These are phyloP conservation scores for Suillus bovinus DNA, from an alignment of 768 basidiomycete genomes.

Conservation along the genomic window DNA sequence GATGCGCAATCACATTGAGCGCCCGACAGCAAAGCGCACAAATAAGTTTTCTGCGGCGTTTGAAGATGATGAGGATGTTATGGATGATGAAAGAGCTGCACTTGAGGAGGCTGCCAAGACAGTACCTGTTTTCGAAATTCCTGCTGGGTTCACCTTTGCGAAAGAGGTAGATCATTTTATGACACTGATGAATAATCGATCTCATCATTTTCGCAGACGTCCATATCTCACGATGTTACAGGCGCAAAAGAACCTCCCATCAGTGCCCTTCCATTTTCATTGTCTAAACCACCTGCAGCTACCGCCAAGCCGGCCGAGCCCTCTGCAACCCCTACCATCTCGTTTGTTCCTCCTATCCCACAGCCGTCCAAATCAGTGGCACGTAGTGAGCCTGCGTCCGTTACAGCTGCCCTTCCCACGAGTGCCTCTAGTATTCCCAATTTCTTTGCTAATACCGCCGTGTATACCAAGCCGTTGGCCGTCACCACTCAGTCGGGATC, in stretches of 20 bases:
- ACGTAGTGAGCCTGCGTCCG: slow-evolving; percentile 18
- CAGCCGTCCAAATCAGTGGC: slow-evolving; percentile 19
- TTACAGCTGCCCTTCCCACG: slow-evolving; percentile 12
- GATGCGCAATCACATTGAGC: slow-evolving; percentile 59
- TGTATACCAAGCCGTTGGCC: slow-evolving; percentile 40
- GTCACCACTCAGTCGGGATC: slow-evolving; percentile 17
- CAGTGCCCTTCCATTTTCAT: slow-evolving; percentile 61
- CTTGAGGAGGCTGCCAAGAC: slow-evolving; percentile 58
- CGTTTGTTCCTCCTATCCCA: slow-evolving; percentile 27
- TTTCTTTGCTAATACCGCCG: slow-evolving; percentile 60
- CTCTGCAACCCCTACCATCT: slow-evolving; percentile 19
- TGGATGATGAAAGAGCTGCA: slow-evolving; percentile 40
- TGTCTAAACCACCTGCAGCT: slow-evolving; percentile 39
- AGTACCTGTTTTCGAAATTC: slow-evolving; percentile 57
- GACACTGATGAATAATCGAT: neutral
- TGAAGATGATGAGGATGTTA: slow-evolving; percentile 48
- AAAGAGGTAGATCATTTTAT: slow-evolving; percentile 48
- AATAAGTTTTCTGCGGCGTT: slow-evolving; percentile 69
- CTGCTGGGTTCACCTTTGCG: slow-evolving; percentile 67
- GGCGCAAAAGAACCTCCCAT: slow-evolving; percentile 69
- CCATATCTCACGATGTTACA: slow-evolving; percentile 40
- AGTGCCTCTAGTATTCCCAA: slow-evolving; percentile 47
- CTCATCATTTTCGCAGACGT: slow-evolving; percentile 25
- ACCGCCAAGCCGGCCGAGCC: slow-evolving; percentile 18
- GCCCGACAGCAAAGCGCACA: slow-evolving; percentile 48